Percentiles rank a stretch among this genome's conserved stretches.
These are phyloP conservation scores for Silene vulgaris DNA, from an alignment of 179 eudicot genomes.

Conservation along the genomic window DNA sequence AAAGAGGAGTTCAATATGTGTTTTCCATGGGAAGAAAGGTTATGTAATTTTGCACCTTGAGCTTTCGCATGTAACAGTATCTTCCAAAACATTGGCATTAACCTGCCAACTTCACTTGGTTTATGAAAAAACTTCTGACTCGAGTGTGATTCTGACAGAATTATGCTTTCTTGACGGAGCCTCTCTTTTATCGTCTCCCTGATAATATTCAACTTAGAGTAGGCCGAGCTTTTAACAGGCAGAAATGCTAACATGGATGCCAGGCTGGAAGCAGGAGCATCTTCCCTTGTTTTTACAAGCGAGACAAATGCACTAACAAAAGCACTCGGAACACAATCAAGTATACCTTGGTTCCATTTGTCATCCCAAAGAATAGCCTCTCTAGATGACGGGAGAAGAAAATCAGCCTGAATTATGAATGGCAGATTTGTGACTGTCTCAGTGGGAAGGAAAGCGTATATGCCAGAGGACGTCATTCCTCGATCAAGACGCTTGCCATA, in stretches of 20 bases:
- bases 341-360: conserved; percentile 71
- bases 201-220: conserved; percentile 39
- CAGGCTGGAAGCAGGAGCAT: conserved; percentile 43
- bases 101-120: conserved; percentile 55
- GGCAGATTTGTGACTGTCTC: no score
- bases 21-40: conserved; percentile 59
- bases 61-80: conserved; percentile 39
- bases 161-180: conserved; percentile 39
- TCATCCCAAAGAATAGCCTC: no score
- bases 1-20: conserved; percentile 48
- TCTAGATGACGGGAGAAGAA: no score
- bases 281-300: conserved; percentile 38
- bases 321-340: conserved; percentile 54
- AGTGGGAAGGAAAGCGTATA: no score
- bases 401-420: no score
- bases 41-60: conserved; percentile 41
- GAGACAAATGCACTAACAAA: conserved; percentile 53
- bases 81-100: conserved; percentile 47
- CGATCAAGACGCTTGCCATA: no score
- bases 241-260: conserved; percentile 46
- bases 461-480: no score
- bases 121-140: conserved; percentile 46
- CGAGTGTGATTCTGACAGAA: conserved; percentile 50
- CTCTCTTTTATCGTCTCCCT: conserved; percentile 38
- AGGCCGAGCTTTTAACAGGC: conserved; percentile 39